Evolutionary conservation across 495 filamentous ascomycete species (phyloP).

Genomic region (Ramalina intermedia): DNA sequence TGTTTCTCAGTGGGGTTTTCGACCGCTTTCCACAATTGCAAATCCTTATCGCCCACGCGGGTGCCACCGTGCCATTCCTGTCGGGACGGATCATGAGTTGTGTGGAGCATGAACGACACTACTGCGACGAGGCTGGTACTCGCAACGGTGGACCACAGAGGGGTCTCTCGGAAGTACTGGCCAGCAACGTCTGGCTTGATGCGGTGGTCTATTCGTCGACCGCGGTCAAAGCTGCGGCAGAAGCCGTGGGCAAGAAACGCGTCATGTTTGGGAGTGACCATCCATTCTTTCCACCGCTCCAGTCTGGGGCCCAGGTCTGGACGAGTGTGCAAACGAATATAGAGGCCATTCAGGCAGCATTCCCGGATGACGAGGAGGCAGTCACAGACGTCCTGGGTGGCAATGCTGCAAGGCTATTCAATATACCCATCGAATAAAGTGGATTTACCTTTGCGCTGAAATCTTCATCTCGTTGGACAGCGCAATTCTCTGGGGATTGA

Average conservation of each 20-base stretch:
- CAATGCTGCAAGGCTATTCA: constrained; percentile 52
- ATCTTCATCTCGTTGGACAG: no score
- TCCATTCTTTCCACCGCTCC: constrained; percentile 83
- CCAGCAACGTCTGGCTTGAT: constrained; percentile 80
- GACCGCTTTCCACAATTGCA: constrained; percentile 57
- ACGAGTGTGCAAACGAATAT: constrained; percentile 70
- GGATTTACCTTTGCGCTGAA: no score
- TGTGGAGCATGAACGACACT: constrained; percentile 64
- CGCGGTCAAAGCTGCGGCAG: constrained; percentile 59
- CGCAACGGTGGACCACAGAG: constrained; percentile 35
- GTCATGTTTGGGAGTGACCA: constrained; percentile 44
- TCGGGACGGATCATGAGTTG: constrained; percentile 84
- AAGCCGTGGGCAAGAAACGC: constrained; percentile 33
- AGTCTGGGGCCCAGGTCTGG: constrained; percentile 49
- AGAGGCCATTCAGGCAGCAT: constrained; percentile 47
- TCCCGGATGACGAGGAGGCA: constrained; percentile 36
- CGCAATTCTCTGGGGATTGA: no score
- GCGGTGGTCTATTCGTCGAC: constrained; percentile 70
- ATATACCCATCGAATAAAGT: not conserved
- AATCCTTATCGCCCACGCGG: constrained; percentile 75
- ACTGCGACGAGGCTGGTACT: constrained; percentile 32
- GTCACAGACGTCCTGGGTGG: constrained; percentile 45
- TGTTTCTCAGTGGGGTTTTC: constrained; percentile 75
- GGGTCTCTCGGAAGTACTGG: constrained; percentile 63
- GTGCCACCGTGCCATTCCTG: constrained; percentile 78